These are phyloP conservation scores for Hymenoscyphus repandus DNA, from an alignment of 2,329 filamentous ascomycete genomes.

Conservation along the genomic window DNA sequence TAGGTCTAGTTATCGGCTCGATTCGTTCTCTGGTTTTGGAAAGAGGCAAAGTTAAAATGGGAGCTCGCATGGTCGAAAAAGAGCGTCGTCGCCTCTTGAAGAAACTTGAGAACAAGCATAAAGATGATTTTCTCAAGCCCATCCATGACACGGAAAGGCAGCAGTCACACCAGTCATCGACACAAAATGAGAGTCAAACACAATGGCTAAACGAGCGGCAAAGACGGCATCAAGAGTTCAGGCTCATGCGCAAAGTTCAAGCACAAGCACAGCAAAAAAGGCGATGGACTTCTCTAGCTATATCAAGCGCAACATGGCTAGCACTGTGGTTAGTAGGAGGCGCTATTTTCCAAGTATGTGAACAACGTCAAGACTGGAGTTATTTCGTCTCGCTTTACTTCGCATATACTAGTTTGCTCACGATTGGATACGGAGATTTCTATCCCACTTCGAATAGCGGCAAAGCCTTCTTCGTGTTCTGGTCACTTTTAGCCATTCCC, in stretches of 20 bases:
- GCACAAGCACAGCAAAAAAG: constrained; percentile 56
- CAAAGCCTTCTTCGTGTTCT: constrained; percentile 87
- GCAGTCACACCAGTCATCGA: constrained; percentile 5
- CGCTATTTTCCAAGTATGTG: constrained; percentile 58
- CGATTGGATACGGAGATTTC: constrained; percentile 81
- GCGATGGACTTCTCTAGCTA: constrained; percentile 66
- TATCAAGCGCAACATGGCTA: constrained; percentile 64
- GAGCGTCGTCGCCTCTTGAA: constrained; percentile 46
- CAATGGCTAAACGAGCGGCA: constrained; percentile 42
- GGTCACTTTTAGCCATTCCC: constrained; percentile 79
- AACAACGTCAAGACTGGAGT: constrained; percentile 51
- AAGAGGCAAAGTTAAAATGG: constrained; percentile 48
- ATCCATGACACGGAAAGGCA: constrained; percentile 8
- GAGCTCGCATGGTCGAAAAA: constrained; percentile 55
- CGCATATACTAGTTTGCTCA: constrained; percentile 74
- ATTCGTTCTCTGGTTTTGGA: constrained; percentile 64
- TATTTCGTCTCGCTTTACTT: constrained; percentile 87
- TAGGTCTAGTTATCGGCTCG: constrained; percentile 77
- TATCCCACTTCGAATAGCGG: constrained; percentile 73
- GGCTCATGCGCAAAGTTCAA: constrained; percentile 79
- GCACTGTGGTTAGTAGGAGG: constrained; percentile 79
- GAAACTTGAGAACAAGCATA: constrained; percentile 40
- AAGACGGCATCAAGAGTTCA: constrained; percentile 65
- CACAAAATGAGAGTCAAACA: constrained; percentile 1
- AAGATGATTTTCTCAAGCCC: constrained; percentile 46